Base-by-base conservation (phyloP, 2,329 filamentous ascomycete species). In the Orbilia brochopaga region DNA sequence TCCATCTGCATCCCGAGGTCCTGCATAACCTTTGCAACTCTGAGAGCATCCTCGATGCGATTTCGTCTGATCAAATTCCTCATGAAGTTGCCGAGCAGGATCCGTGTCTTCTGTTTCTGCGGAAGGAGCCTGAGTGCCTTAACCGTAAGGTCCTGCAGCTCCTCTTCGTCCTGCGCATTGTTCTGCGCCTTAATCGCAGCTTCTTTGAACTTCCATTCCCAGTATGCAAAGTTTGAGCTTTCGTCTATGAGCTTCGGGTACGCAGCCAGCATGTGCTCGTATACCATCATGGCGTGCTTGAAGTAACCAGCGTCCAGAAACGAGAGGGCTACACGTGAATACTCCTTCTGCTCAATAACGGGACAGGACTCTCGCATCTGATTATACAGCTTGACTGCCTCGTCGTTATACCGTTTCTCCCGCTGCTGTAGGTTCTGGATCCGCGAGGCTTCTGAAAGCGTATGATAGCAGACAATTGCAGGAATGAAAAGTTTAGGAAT, bases 21-120 rank as follows among this genome's bases (percentile, higher is more conserved):
- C 17, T 70, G 66, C 66, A 70, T 70, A 1, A n/a, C 37, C 21
- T 50, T 70, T 5, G 66, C 66, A 7, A 73, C 35, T 24, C 44
- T 65, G 1, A 73, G 40, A 8, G 69, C 69, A 7, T 56, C 61
- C 23, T 73, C 69, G n/a, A 73, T 66, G 2, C 48, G n/a, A 13
- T 66, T 66, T 30, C 56, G 50, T 1, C 57, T 55, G 37, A 55
- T 59, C 7, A 73, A 57, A 13, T 73, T 73, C 19, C 69, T 55
- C 69, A 73, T 66, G 54, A 61, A 73, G 24, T 66, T 73, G n/a
- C 69, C 61, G 19, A 65, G 24, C 2, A 73, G 55, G 23, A 73
- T 66, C 13, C 37, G 48, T 4, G 55, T 21, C 23, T 62, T 65
- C 8, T 73, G 55, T 24, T 61, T 66, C 24, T 66, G 32, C 0